Evolutionary conservation across 371 early-diverging fungal species (phyloP), one percentile per base, ranked within the genome.

Genomic region (Mucor plumbeus): DNA sequence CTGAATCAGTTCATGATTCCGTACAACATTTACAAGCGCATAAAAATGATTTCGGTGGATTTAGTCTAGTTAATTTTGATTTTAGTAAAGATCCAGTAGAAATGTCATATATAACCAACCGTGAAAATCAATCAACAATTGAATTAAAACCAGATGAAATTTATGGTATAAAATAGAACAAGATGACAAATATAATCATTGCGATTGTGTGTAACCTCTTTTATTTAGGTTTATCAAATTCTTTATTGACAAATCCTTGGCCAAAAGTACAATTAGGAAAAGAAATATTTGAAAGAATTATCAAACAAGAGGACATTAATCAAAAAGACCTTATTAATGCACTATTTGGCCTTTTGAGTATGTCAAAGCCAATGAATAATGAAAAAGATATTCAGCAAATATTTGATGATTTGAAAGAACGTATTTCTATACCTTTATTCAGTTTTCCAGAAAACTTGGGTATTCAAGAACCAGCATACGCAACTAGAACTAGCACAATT

Each of bases 401-500:
- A 0, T 57, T 66, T 38, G 72, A 59, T 34, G 73, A 82, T 14
- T 34, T 76, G 7, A 74, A 76, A 56, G 59, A 71, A 36, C 69
- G 76, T 35, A 84, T 84, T 13, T 80, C 67, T 54, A 58, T 83
- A 19, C 79, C 81, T 21, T 61, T 69, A 47, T 67, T 81, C 31
- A 48, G 38, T 43, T 72, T 58, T 44, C 64, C 50, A 17, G 54
- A 3, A 40, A 36, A 35, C 13, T 11, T 31, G 11, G 55, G 15
- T 10, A 5, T 48, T 5, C 53, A 62, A 19, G 48, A 56, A 0
- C 33, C 56, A 0, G 19, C 62, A 1, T 87, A 84, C 70, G 84
- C 76, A 21, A 88, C 87, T n/a, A 72, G 85, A 31, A 80, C 86
- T 6, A 85, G 84, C 34, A 82, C 87, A 0, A 68, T 88, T 15